Base-by-base conservation (phyloP, 306 rosid species). In the Cicer cuneatum region DNA sequence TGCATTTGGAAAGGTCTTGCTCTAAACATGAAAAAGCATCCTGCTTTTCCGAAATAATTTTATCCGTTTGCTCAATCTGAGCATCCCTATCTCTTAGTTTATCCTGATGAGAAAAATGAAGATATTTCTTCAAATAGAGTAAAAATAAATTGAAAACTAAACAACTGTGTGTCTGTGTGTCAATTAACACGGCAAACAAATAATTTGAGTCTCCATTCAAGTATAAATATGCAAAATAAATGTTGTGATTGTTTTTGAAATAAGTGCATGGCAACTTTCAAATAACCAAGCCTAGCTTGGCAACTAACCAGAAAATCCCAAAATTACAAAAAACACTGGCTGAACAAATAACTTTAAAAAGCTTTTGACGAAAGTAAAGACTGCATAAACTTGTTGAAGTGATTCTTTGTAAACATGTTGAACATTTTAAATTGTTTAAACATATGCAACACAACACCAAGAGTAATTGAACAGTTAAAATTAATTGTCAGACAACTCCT, bases 21-120 rank as follows among this genome's bases (percentile, higher is more conserved):
- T 92, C 96, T 60, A 94, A 58, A 66, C 56, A 83, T 16, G 88
- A 85, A 71, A 90, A 24, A 14, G 64, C 59, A 68, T 82, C 89
- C 80, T 83, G 82, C 74, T 85, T 90, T 79, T 87, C 95, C 1
- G 83, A 81, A 14, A 94, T 82, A 58, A 41, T 76, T 76, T 78
- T 87, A 19, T 86, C 40, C 46, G 83, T 47, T 71, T 94, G 91
- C 78, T 85, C 96, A 49, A 86, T 75, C 38, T 75, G 85, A 51
- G 85, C 83, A 75, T 90, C 91, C 85, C 74, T 90, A 66, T 86
- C 94, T 69, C 85, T 85, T 40, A 94, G 83, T 71, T 89, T 82
- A 69, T 84, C 90, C 99, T 94, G 84, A 60, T 38, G 46, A 59
- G 64, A 72, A 1, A 74, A 77, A 68, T 39, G 24, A 79, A 51